Base-by-base conservation (phyloP, 1,139 yeast genomes). In the Kurtzmaniella quercitrusa region DNA sequence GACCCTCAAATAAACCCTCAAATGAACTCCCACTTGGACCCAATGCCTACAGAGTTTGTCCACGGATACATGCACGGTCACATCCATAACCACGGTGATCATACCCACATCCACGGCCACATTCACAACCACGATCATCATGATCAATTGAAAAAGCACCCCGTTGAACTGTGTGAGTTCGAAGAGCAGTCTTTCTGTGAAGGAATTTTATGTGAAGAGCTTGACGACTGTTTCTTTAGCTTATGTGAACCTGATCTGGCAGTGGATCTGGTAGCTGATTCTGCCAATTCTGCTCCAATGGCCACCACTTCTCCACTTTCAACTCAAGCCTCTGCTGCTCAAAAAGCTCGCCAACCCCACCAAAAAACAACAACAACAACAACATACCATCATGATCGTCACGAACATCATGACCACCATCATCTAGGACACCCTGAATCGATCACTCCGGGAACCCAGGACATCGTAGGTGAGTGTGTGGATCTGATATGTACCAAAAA, bases 81-180 rank as follows among this genome's bases (percentile, higher is more conserved):
- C 54, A 80, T 82, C 29, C 87, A 82, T 58, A 79, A 76, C 53
- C 84, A 79, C 55, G 70, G 73, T 48, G 79, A 79, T 53, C 79
- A 81, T 54, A 79, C 85, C 8, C 83, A 81, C 51, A 80, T 81
- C 18, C 88, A 82, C 55, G 88, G 87, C 2, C 87, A 82, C 56
- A 77, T 81, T 34, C 88, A 82, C 53, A 78, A 71, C 47, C 76
- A 70, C 43, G 75, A 70, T 46, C 73, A 68, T 12, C 31, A 27
- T 27, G 31, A 27, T 27, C 31, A 27, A 27, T 60, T 58, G 39
- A 53, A 50, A 19, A 55, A 39, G 18, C 41, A 43, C 17, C 19
- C 16, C 27, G 43, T 41, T n/a, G 44, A 41, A 2, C 40, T 45
- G 8, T 50, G 55, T 17, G 65, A 64, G 40, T 56, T 66, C 37